Base-by-base conservation (phyloP, 2,329 filamentous ascomycete species). In the Bipolaris cookei region DNA sequence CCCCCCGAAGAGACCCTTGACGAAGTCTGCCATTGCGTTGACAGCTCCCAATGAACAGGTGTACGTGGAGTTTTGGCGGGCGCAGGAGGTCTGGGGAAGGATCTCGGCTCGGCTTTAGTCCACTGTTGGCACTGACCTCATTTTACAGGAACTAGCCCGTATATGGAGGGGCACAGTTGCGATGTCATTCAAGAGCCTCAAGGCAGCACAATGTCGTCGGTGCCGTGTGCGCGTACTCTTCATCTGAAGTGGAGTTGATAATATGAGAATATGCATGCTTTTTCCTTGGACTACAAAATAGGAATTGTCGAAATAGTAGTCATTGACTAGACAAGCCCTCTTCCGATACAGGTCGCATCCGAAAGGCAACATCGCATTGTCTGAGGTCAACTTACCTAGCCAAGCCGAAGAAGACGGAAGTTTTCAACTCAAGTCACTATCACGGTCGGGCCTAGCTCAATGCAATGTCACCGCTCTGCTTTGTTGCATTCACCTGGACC, bases 1-100 rank as follows among this genome's bases (percentile, higher is more conserved):
- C 74, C 85, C 88, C 71, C 88, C 88, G 68, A 92, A 85, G 70
- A 91, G 77, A 73, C 85, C 86, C 78, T 90, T 90, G 66, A 90
- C 73, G 65, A 89, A 76, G 66, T 80, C 79, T 56, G 79, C 80
- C 80, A 82, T 82, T 47, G 53, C 51, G 63, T 64, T 43, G 45
- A 56, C 58, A 56, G 61, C 59, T 58, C 56, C 59, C 64, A 68
- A 66, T 65, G 63, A 61, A 58, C 51, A 58, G 56, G 56, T 61
- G 56, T 56, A 51, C 52, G 62, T 56, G 59, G 64, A 62, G 61
- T 62, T 53, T 54, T 57, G 54, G 61, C 62, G 48, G 47, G 62
- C 57, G 56, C 63, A 59, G 39, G 57, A 60, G 39, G 45, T 59
- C 37, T 53, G 55, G 52, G 44, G 60, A 58, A 59, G 61, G 58